Evolutionary conservation across 345 rosid species (phyloP), one percentile per base, ranked within the genome.

Genomic region (Eucalyptus microcorys): DNA sequence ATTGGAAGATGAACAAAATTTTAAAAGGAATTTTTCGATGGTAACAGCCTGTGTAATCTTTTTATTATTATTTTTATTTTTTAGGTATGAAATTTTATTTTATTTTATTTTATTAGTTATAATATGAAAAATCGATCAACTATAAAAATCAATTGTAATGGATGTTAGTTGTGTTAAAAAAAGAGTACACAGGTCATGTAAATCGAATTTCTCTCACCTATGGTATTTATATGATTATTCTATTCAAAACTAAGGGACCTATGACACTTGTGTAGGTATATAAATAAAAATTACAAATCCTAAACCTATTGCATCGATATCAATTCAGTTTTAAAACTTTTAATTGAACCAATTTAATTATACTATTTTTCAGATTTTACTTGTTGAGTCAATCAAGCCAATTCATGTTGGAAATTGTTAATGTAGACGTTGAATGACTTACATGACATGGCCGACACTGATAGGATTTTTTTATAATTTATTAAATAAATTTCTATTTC

Each of bases 371-470:
- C 1, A 55, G 0, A 55, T 4, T 55, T 55, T 55, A 26, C 30
- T 22, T 22, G 30, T 55, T 55, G 61, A 55, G 61, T 55, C 6
- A 24, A 55, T 55, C 1, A 4, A 2, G 3, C 30, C 30, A 55
- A 55, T 55, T 55, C 1, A 55, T 0, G 3, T 55, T 0, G 1
- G 2, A 55, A 55, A 55, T 55, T 55, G 3, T 22, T 55, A 9
- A 55, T 0, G 30, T 24, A 26, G 30, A 55, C 6, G 13, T 22
- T 24, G 6, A 22, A 10, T 26, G 30, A 22, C 30, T 5, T 55
- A 24, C 0, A 55, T 24, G 30, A 10, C 30, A 55, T 55, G 27
- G 27, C 1, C 1, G 3, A 2, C 4, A 24, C 0, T 9, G 6
- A 4, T 3, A 22, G 24, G 1, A 1, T 24, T 24, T 21, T 53